These are phyloP conservation scores for Fusarium nodosum DNA, from an alignment of 2,329 filamentous ascomycete species.

Conservation along the genomic window DNA sequence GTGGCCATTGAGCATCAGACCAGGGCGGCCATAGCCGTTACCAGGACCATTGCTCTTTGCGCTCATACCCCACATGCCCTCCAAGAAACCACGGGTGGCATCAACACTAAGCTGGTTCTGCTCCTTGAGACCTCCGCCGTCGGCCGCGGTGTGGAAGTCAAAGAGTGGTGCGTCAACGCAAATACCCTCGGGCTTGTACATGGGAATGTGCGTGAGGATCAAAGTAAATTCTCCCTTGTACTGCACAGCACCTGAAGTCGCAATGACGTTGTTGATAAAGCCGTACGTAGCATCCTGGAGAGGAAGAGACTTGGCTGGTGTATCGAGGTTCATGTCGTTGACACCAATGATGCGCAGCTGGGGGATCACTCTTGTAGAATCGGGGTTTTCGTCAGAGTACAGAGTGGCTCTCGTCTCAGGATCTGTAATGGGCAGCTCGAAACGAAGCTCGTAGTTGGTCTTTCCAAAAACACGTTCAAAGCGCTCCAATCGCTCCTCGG, in stretches of 20 bases:
- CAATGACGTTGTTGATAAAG: constrained; percentile 80
- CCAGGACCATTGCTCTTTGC: constrained; percentile 70
- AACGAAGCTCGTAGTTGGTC: constrained; percentile 90
- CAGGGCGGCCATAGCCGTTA: constrained; percentile 75
- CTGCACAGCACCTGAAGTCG: constrained; percentile 71
- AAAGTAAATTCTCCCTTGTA: constrained; percentile 79
- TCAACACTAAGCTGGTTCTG: constrained; percentile 89
- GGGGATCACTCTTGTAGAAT: constrained; percentile 67
- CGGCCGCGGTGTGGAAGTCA: constrained; percentile 76
- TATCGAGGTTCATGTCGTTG: constrained; percentile 95
- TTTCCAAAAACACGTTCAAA: constrained; percentile 90
- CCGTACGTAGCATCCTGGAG: constrained; percentile 83
- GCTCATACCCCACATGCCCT: constrained; percentile 86
- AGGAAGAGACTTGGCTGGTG: constrained; percentile 74
- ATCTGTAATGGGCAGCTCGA: constrained; percentile 66
- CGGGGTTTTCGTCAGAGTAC: constrained; percentile 60
- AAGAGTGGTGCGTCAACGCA: constrained; percentile 90
- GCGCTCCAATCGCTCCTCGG: constrained; percentile 77
- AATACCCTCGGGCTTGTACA: constrained; percentile 84
- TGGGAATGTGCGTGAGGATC: constrained; percentile 90
- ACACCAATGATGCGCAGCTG: constrained; percentile 86
- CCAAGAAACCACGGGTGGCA: constrained; percentile 80
- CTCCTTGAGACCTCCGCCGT: constrained; percentile 82
- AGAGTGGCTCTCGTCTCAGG: constrained; percentile 58
- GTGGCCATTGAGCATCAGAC: constrained; percentile 90